Conservation (phyloP, 2,329 filamentous ascomycete genomes). For the Fusarium incarnatum region DNA sequence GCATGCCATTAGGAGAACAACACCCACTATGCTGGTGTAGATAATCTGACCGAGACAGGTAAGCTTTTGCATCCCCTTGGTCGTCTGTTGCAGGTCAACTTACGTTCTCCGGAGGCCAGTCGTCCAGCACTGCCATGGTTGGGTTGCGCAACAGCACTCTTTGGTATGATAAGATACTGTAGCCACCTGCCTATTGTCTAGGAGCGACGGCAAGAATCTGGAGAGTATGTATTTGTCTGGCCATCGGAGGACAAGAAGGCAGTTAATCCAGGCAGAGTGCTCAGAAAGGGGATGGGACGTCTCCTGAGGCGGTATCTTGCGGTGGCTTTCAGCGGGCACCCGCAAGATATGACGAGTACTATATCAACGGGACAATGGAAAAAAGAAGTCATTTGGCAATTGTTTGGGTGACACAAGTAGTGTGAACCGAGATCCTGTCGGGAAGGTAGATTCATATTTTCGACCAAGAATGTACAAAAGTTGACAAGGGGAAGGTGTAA, state of each 20-base stretch:
- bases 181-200: too few species aligned
- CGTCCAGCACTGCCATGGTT: slow-evolving; percentile 57
- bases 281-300: background rate
- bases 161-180: background rate
- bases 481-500: background rate
- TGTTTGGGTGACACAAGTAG: slow-evolving; percentile 5
- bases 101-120: slow-evolving; percentile 64
- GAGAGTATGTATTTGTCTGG: background rate
- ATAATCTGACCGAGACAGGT: slow-evolving; percentile 71
- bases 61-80: background rate
- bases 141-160: slow-evolving; percentile 18
- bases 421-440: background rate
- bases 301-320: slow-evolving; percentile 1
- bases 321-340: slow-evolving; percentile 18
- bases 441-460: background rate
- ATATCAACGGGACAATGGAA: background rate
- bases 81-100: slow-evolving; percentile 23
- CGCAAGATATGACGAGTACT: slow-evolving; percentile 17
- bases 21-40: slow-evolving; percentile 83
- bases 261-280: background rate
- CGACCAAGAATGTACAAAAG: background rate
- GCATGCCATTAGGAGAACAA: slow-evolving; percentile 84
- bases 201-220: background rate
- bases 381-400: background rate
- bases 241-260: background rate